Percentiles rank a stretch among this genome's conserved stretches.
Conservation (phyloP, 2,329 filamentous ascomycete species). For the Fusarium poae region DNA sequence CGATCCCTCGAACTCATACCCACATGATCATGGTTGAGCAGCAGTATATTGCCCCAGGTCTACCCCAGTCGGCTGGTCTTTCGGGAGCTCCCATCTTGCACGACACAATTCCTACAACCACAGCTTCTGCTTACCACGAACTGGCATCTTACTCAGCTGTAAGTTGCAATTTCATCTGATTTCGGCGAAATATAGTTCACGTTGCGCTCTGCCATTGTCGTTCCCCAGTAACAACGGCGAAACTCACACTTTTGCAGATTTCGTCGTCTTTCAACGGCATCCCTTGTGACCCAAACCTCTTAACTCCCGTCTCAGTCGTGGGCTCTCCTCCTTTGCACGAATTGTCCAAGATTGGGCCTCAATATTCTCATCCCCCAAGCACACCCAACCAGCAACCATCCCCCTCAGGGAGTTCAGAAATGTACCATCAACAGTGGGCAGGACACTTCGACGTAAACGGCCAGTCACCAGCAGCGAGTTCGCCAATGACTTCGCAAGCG, state of each 20-base stretch:
- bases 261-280: constrained; percentile 50
- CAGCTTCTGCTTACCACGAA: constrained; percentile 50
- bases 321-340: constrained; percentile 64
- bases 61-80: constrained; percentile 51
- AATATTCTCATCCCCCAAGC: constrained; percentile 56
- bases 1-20: constrained; percentile 36
- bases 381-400: constrained; percentile 60
- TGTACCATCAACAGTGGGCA: constrained; percentile 59
- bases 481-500: constrained; percentile 60
- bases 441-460: constrained; percentile 58
- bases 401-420: constrained; percentile 62
- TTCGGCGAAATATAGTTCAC: constrained; percentile 1
- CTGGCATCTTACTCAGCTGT: constrained; percentile 52
- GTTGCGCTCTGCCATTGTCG: neutral
- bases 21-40: constrained; percentile 55
- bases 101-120: constrained; percentile 45
- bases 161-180: constrained; percentile 36
- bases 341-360: constrained; percentile 57
- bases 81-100: constrained; percentile 49
- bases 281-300: constrained; percentile 59
- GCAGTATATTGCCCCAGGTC: constrained; percentile 53
- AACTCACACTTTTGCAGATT: constrained; percentile 40
- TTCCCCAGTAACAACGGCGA: neutral
- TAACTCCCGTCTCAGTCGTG: constrained; percentile 65
- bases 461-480: constrained; percentile 58